phyloP scores from a whole-genome alignment of 192 early-diverging fungal genomes.

The Coemansia sp. region DNA sequence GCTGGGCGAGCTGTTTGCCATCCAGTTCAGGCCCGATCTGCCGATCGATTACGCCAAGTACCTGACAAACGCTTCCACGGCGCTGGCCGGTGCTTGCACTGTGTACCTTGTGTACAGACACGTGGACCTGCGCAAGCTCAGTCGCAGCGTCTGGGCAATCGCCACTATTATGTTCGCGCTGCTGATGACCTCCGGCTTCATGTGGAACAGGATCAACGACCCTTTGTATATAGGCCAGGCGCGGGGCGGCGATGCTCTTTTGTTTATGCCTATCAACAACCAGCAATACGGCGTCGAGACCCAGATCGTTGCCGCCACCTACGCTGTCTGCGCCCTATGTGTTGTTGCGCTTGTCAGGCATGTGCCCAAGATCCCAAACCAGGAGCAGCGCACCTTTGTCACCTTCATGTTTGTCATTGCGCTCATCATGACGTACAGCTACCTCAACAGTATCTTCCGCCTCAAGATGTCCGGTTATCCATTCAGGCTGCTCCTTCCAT shows the following conservation, averaged over 20 bases:
- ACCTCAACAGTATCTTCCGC: constrained; percentile 54
- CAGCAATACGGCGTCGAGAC: constrained; percentile 53
- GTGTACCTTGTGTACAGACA: constrained; percentile 24
- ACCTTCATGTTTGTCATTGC: constrained; percentile 36
- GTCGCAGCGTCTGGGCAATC: constrained; percentile 36
- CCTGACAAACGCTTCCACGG: constrained; percentile 6
- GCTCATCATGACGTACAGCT: constrained; percentile 47
- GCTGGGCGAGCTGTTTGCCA: constrained; percentile 40
- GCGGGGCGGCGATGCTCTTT: constrained; percentile 28
- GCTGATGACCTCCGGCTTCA: constrained; percentile 54
- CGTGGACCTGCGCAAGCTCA: constrained; percentile 28
- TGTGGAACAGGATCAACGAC: constrained; percentile 54
- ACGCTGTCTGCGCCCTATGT: constrained; percentile 46
- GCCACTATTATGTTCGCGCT: constrained; percentile 43
- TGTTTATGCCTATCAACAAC: constrained; percentile 45
- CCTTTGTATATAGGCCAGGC: constrained; percentile 49
- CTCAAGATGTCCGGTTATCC: constrained; percentile 52
- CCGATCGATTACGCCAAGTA: constrained; percentile 35
- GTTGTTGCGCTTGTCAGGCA: constrained; percentile 49
- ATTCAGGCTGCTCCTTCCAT: constrained; percentile 46
- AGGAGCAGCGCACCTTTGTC: constrained; percentile 44
- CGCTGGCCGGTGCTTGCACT: constrained; percentile 12
- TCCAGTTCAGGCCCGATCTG: constrained; percentile 30
- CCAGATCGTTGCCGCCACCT: constrained; percentile 51
- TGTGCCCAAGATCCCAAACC: constrained; percentile 33